Conservation (phyloP, 192 early-diverging fungal genomes). For the Mortierella claussenii region DNA sequence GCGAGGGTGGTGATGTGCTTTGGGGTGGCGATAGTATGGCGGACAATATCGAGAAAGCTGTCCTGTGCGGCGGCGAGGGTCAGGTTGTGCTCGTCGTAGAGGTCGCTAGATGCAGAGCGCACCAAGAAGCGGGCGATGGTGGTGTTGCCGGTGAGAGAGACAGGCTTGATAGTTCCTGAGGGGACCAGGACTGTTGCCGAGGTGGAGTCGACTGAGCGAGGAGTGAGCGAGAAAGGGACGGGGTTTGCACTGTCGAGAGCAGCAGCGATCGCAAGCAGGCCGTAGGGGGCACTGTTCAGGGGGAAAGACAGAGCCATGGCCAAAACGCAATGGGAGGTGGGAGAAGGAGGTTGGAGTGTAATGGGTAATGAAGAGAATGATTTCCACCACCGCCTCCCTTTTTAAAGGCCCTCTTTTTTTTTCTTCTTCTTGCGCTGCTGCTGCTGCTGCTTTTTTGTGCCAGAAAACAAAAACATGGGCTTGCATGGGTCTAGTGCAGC, state of each 20-base stretch:
- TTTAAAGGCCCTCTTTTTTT: too few species aligned
- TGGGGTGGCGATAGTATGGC: constrained; percentile 46
- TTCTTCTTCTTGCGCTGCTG: too few species aligned
- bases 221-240: constrained; percentile 15
- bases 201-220: constrained; percentile 14
- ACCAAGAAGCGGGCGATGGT: constrained; percentile 49
- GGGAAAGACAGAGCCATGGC: constrained; percentile 49
- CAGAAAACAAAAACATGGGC: too few species aligned
- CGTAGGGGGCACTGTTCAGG: constrained; percentile 49
- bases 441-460: too few species aligned
- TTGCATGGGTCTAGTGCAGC: too few species aligned
- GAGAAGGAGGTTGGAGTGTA: too few species aligned
- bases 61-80: constrained; percentile 24
- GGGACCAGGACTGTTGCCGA: constrained; percentile 19
- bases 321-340: background rate
- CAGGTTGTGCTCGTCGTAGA: constrained; percentile 36
- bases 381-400: too few species aligned
- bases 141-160: constrained; percentile 33
- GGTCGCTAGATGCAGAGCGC: constrained; percentile 13
- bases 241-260: constrained; percentile 21
- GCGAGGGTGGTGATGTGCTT: constrained; percentile 52
- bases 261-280: constrained; percentile 33
- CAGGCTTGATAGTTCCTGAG: constrained; percentile 2
- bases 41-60: constrained; percentile 39
- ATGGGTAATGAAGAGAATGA: too few species aligned